A percentile compares a stretch with the other conserved stretches of the same genome.
Evolutionary conservation across 306 rosid species (phyloP).

Genomic region (Corylus americana): DNA sequence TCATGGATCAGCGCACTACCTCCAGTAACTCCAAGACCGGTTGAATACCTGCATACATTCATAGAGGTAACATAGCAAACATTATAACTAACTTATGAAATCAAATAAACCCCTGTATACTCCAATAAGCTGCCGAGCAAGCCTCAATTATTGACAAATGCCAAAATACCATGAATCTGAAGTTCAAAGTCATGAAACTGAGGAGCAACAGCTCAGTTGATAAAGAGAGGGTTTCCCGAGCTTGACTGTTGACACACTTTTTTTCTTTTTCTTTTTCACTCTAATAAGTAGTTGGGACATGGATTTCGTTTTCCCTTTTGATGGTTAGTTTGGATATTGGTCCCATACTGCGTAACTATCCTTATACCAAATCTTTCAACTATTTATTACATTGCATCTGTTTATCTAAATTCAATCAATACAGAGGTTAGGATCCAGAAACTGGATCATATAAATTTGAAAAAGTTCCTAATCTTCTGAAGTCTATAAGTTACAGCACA

Average conservation of each 20-base stretch:
- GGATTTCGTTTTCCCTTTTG: not conserved
- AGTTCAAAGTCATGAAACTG: not conserved
- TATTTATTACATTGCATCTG: not conserved
- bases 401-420: not conserved
- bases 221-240: not conserved
- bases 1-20: conserved; percentile 91
- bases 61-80: not conserved
- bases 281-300: not conserved
- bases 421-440: not conserved
- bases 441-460: not conserved
- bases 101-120: not conserved
- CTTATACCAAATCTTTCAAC: not conserved
- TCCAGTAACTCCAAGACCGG: conserved; percentile 88
- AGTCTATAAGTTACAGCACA: not conserved
- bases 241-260: not conserved
- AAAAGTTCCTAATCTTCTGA: not conserved
- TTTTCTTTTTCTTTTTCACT: not conserved
- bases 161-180: not conserved
- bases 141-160: too few species aligned
- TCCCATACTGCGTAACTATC: not conserved
- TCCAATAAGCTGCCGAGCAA: not conserved
- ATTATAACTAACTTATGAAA: not conserved
- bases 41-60: conserved; percentile 70
- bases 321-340: not conserved
- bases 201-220: not conserved